phyloP scores from a whole-genome alignment of 225 moss, liverwort and hornwort species.

The Polytrichum commune region DNA sequence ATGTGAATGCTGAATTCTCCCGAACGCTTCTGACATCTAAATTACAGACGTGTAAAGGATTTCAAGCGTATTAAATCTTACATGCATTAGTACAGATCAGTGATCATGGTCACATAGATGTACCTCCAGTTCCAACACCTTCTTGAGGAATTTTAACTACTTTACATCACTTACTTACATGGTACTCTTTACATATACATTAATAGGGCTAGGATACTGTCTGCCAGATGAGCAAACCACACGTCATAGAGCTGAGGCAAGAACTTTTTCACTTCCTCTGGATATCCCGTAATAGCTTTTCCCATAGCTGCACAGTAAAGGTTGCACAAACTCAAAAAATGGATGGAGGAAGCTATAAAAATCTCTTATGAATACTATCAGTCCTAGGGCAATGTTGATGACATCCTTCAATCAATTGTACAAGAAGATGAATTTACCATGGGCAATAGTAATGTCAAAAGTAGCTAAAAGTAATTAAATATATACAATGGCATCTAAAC shows the following conservation, averaged over 20 bases:
- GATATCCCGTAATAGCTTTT: slow-evolving; percentile 60
- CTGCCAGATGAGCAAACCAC: slow-evolving; percentile 73
- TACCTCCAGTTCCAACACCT: not conserved
- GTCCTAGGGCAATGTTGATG: no score
- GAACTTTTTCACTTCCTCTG: slow-evolving; percentile 58
- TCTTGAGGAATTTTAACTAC: slow-evolving; percentile 7
- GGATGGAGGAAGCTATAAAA: no score
- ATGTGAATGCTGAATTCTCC: slow-evolving; percentile 74
- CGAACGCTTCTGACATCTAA: slow-evolving; percentile 69
- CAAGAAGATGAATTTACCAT: not conserved
- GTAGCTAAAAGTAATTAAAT: not conserved
- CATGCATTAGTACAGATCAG: not conserved
- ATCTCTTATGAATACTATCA: no score
- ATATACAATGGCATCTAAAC: no score
- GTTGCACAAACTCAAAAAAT: not conserved
- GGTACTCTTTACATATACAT: not conserved
- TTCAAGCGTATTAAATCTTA: not conserved
- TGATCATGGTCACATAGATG: not conserved
- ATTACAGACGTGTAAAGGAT: not conserved
- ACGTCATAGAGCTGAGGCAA: slow-evolving; percentile 54
- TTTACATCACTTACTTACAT: no score
- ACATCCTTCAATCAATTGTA: no score
- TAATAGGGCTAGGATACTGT: slow-evolving; percentile 54
- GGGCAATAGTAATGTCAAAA: not conserved
- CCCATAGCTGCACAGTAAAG: slow-evolving; percentile 43